Percentiles rank a stretch among this genome's conserved stretches.
Evolutionary conservation across 257 asterid genomes (phyloP).

Genomic region (Fraxinus pennsylvanica): DNA sequence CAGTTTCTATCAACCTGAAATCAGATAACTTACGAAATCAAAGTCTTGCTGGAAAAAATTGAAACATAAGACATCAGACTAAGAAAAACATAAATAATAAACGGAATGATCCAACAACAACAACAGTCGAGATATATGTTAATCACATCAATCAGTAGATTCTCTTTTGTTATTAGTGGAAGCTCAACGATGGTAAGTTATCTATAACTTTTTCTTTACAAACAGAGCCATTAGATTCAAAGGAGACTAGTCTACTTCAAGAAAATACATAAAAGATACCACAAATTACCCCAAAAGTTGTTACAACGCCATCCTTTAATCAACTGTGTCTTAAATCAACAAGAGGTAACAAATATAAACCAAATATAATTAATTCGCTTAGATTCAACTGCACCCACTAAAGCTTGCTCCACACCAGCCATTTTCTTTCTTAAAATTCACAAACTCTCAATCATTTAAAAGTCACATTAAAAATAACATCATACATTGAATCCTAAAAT

Average conservation of each 20-base stretch:
- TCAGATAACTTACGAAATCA: conserved; percentile 9
- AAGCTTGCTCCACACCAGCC: conserved; percentile 2
- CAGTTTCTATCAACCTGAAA: conserved; percentile 16
- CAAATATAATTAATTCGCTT: background rate
- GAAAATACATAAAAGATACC: conserved; percentile 8
- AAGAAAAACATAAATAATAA: background rate
- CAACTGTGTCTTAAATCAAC: too few relatives aligned
- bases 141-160: background rate
- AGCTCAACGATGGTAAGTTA: background rate
- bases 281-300: background rate
- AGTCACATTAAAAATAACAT: background rate
- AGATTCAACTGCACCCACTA: background rate
- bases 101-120: background rate
- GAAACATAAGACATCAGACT: conserved; percentile 9
- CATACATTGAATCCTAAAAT: conserved; percentile 15
- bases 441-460: conserved; percentile 19
- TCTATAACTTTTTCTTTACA: background rate
- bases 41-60: background rate
- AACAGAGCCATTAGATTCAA: background rate
- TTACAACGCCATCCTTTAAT: background rate
- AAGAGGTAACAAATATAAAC: too few relatives aligned
- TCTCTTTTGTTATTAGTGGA: background rate
- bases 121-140: conserved; percentile 9
- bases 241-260: conserved; percentile 11
- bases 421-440: background rate